Percentiles rank a stretch among this genome's conserved stretches.
Evolutionary conservation across 2,329 filamentous ascomycete species (phyloP).

Genomic region (Ustilaginoidea virens): DNA sequence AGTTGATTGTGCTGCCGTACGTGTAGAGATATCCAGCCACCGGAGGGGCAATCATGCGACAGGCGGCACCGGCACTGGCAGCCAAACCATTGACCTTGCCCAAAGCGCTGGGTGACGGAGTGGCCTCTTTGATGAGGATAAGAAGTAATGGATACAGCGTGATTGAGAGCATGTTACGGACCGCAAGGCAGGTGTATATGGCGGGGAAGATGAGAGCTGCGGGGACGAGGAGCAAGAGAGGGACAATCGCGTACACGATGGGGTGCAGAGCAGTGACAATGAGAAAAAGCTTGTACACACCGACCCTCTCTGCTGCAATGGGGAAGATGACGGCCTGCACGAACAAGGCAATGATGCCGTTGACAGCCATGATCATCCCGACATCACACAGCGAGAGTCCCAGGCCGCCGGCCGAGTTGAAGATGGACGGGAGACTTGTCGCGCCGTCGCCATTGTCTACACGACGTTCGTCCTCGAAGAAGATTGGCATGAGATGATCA

Average conservation of each 20-base stretch:
- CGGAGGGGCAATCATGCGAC: conserved; percentile 51
- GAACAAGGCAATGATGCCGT: conserved; percentile 42
- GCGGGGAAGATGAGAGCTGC: conserved; percentile 33
- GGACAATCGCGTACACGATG: conserved; percentile 43
- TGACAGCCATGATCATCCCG: conserved; percentile 43
- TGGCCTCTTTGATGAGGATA: conserved; percentile 53
- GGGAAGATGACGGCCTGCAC: conserved; percentile 48
- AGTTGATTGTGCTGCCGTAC: conserved; percentile 40
- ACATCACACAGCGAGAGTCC: conserved; percentile 47
- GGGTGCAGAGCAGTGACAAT: conserved; percentile 44
- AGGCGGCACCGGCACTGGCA: conserved; percentile 49
- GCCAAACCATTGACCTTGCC: conserved; percentile 52
- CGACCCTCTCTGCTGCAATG: conserved; percentile 38
- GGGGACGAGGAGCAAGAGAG: conserved; percentile 40
- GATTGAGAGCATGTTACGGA: conserved; percentile 47
- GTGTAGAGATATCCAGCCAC: conserved; percentile 48
- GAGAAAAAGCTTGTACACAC: conserved; percentile 44
- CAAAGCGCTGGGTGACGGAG: conserved; percentile 37
- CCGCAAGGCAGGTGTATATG: conserved; percentile 40
- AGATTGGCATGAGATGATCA: conserved; percentile 83
- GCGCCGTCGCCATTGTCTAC: conserved; percentile 20
- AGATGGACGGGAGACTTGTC: conserved; percentile 20
- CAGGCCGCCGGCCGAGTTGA: conserved; percentile 46
- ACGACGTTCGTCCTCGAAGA: conserved; percentile 63
- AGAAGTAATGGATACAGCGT: conserved; percentile 50